Evolutionary conservation across 352 stramenopile species (phyloP), one percentile per base, ranked within the genome.

Genomic region (Globisporangium mamillatum): DNA sequence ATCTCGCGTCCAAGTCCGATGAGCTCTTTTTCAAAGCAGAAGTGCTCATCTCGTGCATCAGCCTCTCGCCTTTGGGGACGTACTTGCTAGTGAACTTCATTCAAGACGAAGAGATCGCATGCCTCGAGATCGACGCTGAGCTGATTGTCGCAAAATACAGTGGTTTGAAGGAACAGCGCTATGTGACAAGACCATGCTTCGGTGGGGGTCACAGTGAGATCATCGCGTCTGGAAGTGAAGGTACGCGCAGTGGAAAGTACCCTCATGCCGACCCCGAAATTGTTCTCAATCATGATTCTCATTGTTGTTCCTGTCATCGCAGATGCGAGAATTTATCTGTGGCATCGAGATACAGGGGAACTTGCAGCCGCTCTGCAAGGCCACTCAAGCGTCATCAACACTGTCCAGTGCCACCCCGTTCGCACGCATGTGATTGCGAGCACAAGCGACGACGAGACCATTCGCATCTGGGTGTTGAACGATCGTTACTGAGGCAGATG

Each of bases 391-490:
- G 77, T 89, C 50, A 76, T 94, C 24, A 94, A 92, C 70, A 79
- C 79, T n/a, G 80, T 92, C 1, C 72, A 76, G 8, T 73, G 72
- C 20, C 84, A 94, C 56, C 87, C 87, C 7, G 25, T 78, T 12
- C 72, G 76, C 58, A 55, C 68, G 4, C 73, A 90, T 44, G 60
- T 94, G 20, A 66, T 94, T 50, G 85, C 78, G 4, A 91, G 78
- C 29, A 85, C 83, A 58, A 91, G 84, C 38, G 87, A 94, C 67
- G 87, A 94, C 57, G 83, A 91, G 55, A 93, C 84, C 1, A 66
- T 94, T 22, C 78, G 76, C 1, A 12, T 88, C 8, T 88, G 80
- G 80, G 60, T 56, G 5, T 64, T 88, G 9, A 75, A 60, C 25
- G 22, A 62, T 25, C 16, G 48, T 10, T 29, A 29, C 29, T 61